Conservation (phyloP, 2,329 filamentous ascomycete genomes). For the Intubia oerlemansii region DNA sequence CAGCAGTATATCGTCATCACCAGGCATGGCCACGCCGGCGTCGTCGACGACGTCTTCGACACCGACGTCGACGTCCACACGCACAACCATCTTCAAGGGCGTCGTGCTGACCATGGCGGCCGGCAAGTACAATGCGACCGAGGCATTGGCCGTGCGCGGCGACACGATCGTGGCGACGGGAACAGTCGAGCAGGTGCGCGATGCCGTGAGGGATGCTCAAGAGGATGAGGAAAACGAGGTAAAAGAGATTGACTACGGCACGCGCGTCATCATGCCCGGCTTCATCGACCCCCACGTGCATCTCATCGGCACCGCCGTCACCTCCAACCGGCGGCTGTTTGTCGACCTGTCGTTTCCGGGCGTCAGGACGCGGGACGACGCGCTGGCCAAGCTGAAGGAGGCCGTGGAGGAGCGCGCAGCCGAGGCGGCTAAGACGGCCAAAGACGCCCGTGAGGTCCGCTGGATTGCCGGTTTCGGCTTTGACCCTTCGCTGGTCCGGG, state of each 20-base stretch:
- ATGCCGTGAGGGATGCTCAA: too few species aligned
- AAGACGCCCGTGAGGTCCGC: background rate
- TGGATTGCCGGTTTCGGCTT: slow-evolving; percentile 5
- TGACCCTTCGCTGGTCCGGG: slow-evolving; percentile 4
- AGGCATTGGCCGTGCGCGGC: too few species aligned
- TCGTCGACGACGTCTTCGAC: too few species aligned
- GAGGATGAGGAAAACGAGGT: too few species aligned
- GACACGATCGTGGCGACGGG: too few species aligned
- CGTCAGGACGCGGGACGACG: slow-evolving; percentile 1
- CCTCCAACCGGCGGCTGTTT: background rate
- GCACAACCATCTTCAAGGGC: too few species aligned
- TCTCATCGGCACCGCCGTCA: slow-evolving; percentile 4
- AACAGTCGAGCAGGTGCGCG: too few species aligned
- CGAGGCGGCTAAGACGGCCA: background rate
- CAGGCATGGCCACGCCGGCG: too few species aligned
- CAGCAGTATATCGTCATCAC: too few species aligned
- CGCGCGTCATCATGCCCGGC: slow-evolving; percentile 1
- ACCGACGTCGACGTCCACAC: too few species aligned
- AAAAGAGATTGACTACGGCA: slow-evolving; percentile 3
- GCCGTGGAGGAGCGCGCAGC: background rate
- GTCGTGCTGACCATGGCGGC: too few species aligned
- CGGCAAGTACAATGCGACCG: too few species aligned
- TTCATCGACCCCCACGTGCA: slow-evolving; percentile 6
- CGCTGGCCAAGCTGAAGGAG: slow-evolving; percentile 1
- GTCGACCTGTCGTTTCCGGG: slow-evolving; percentile 4